Evolutionary conservation across 177 flowering plant genomes (phyloP), one percentile per base, ranked within the genome.

Genomic region (Vitis hybrid): DNA sequence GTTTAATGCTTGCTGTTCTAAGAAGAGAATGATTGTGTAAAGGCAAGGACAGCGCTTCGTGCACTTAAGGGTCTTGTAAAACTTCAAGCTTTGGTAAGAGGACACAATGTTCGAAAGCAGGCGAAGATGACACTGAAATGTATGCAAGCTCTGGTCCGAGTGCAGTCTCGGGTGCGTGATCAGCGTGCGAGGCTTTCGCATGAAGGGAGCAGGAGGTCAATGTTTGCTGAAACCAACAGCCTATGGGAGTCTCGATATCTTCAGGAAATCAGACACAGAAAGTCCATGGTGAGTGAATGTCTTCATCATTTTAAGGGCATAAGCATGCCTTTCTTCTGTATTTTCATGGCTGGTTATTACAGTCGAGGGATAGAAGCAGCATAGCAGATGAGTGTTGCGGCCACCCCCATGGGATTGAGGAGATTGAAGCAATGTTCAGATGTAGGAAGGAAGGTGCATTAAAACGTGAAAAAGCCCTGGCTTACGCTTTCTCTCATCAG

Each of bases 91-190:
- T 50, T 86, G 50, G 87, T 86, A 67, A 84, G 90, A 73, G 90
- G 90, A 22, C 89, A 85, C 70, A 87, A 85, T 72, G 91, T 84
- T 22, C 68, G 91, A 51, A 87, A 80, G 74, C 91, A 85, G 72
- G 85, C 91, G 12, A 85, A 87, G 81, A 84, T 82, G 87, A 87
- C 87, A 2, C 77, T 87, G 10, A 73, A 77, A 66, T 82, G 86
- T 81, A 85, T 85, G 86, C 87, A 85, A 73, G 89, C 91, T 58
- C 79, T 87, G 70, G 86, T 85, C 29, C 76, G 90, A 5, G 91
- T 87, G 13, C 98, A 93, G 69, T 82, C 87, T 45, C 76, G 89
- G 59, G 84, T 90, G 68, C 83, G 87, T 34, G 96, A 90, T 57
- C 96, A 87, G 50, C 83, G 94, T 1, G 49, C 83, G 19, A 81